These are phyloP conservation scores for Geranium rotundifolium DNA, from an alignment of 345 rosid species.

Conservation along the genomic window DNA sequence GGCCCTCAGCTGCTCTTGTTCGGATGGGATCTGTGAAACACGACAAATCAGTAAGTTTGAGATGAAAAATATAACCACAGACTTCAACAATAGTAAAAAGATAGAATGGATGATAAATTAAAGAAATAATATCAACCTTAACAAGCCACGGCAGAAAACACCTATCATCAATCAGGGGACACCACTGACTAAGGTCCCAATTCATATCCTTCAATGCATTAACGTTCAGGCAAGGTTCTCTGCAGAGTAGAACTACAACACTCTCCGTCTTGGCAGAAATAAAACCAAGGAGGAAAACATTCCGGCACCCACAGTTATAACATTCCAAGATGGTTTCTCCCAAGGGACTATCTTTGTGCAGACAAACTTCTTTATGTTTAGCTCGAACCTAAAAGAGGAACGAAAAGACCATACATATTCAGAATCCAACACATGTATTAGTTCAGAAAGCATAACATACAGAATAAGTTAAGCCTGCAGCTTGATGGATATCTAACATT, in stretches of 20 bases:
- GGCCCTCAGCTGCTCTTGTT: constrained; percentile 98
- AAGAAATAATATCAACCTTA: constrained; percentile 44
- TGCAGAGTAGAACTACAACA: constrained; percentile 95
- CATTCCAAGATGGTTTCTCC: constrained; percentile 99
- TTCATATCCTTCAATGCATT: constrained; percentile 99
- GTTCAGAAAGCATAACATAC: not conserved
- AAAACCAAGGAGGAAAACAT: constrained; percentile 96
- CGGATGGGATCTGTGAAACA: constrained; percentile 74
- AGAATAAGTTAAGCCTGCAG: not conserved
- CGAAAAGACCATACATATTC: constrained; percentile 3
- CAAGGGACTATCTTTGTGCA: constrained; percentile 98
- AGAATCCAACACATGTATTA: not conserved
- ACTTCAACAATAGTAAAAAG: not conserved
- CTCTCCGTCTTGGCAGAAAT: constrained; percentile 98
- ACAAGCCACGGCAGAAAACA: constrained; percentile 99
- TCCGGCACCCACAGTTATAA: constrained; percentile 98
- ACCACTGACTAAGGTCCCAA: constrained; percentile 99
- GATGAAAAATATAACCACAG: not conserved
- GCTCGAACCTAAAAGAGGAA: constrained; percentile 74
- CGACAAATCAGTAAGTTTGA: constrained; percentile 13
- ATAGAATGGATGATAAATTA: not conserved
- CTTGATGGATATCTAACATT: not conserved
- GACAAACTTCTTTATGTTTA: constrained; percentile 98
- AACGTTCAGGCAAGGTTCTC: constrained; percentile 96
- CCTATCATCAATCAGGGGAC: constrained; percentile 97